Evolutionary conservation across 805 yeast genomes (phyloP).

Genomic region (Kuraishia hungarica): DNA sequence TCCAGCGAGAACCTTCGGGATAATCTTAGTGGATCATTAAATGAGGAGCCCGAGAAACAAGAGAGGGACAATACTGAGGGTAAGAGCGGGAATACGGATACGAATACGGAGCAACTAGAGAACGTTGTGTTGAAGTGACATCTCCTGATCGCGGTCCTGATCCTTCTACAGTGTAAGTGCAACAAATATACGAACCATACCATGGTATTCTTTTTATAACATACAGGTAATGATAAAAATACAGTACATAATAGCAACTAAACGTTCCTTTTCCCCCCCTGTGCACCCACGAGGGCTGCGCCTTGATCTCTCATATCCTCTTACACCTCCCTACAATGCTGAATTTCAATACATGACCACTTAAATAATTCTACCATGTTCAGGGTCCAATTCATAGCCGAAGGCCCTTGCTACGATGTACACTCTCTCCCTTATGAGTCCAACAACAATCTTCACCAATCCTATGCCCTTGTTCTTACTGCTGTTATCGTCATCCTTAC

Average conservation of each 20-base stretch:
- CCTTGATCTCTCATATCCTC: too few species aligned
- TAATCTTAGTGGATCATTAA: background rate
- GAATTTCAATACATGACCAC: background rate
- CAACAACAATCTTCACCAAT: constrained; percentile 59
- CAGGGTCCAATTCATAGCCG: constrained; percentile 57
- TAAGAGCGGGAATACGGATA: background rate
- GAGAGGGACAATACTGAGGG: background rate
- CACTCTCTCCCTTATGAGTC: constrained; percentile 36
- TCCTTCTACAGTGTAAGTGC: too few species aligned
- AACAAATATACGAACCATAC: too few species aligned
- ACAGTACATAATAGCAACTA: too few species aligned
- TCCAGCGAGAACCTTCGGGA: background rate
- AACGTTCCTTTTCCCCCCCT: too few species aligned
- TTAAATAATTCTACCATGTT: constrained; percentile 33
- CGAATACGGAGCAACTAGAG: background rate
- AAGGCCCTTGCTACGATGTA: constrained; percentile 41
- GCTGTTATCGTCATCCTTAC: constrained; percentile 22
- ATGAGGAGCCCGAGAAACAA: background rate
- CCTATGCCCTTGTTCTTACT: constrained; percentile 43
- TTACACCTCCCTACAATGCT: too few species aligned
- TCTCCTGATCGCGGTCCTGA: too few species aligned
- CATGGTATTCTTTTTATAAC: too few species aligned
- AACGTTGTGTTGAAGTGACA: too few species aligned
- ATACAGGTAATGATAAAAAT: background rate
- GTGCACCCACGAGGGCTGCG: too few species aligned